Percentiles rank a stretch among this genome's conserved stretches.
These are phyloP conservation scores for Acanthamoeba royreba DNA, from an alignment of 208 protist species.

Conservation along the genomic window DNA sequence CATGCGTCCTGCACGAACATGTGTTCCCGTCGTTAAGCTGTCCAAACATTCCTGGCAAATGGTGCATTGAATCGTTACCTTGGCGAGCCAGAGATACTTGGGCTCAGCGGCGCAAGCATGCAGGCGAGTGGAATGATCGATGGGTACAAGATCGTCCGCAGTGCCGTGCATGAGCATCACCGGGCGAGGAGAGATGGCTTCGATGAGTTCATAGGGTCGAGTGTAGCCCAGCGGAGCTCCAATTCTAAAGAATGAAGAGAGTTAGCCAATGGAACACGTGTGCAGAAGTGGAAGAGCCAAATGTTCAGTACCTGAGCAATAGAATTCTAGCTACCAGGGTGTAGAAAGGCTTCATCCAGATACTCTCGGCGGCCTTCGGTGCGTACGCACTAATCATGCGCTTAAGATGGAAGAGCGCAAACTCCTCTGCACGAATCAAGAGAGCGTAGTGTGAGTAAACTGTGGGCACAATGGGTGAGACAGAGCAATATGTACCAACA, in stretches of 20 bases:
- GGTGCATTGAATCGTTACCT: background rate
- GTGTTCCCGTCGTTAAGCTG: no score
- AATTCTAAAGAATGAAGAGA: no score
- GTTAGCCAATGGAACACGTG: no score
- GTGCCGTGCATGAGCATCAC: constrained; percentile 89
- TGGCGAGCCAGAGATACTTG: constrained; percentile 87
- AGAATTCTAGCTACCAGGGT: background rate
- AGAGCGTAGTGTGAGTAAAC: background rate
- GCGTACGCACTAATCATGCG: background rate
- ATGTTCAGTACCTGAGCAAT: no score
- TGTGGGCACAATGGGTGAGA: background rate
- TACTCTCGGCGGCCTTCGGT: background rate
- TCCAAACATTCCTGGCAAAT: background rate
- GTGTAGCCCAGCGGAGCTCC: background rate
- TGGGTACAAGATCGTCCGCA: constrained; percentile 84
- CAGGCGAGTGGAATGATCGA: constrained; percentile 83
- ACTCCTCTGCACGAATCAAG: background rate
- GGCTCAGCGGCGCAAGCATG: constrained; percentile 83
- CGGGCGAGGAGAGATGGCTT: constrained; percentile 81
- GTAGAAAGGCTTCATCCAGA: constrained; percentile 26
- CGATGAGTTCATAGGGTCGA: constrained; percentile 67
- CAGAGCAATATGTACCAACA: constrained; percentile 74
- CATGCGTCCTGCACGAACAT: constrained; percentile 83
- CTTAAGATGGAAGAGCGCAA: constrained; percentile 38
- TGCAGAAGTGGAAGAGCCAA: no score